Percentiles rank a stretch among this genome's conserved stretches.
Evolutionary conservation across 352 stramenopile species (phyloP).

Genomic region (Thalassiosira hispida): DNA sequence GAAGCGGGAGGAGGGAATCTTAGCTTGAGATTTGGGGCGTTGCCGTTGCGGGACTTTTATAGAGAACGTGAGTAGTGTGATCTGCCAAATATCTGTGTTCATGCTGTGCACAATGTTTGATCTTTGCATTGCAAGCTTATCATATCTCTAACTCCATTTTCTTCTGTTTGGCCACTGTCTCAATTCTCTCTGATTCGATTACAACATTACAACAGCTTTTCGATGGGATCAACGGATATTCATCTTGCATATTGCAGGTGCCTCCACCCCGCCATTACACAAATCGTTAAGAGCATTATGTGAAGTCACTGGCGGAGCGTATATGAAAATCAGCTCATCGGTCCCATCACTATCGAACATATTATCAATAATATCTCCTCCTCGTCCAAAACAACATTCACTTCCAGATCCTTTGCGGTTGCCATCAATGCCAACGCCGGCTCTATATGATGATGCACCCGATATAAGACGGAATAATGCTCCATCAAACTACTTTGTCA

Average conservation of each 20-base stretch:
- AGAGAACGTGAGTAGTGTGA: constrained; percentile 50
- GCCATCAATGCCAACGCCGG: constrained; percentile 13
- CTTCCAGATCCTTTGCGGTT: constrained; percentile 59
- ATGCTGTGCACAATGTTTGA: too few species aligned
- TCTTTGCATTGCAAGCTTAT: constrained; percentile 3
- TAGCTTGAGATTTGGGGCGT: constrained; percentile 67
- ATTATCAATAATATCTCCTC: constrained; percentile 58
- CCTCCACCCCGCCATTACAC: constrained; percentile 62
- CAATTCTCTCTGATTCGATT: background rate
- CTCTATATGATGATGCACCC: constrained; percentile 24
- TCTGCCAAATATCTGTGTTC: background rate
- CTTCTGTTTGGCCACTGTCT: background rate
- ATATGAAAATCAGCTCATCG: constrained; percentile 55
- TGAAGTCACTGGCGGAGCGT: constrained; percentile 75
- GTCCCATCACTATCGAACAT: constrained; percentile 44
- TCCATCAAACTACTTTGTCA: constrained; percentile 56
- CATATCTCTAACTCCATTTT: constrained; percentile 5
- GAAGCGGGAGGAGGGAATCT: constrained; percentile 66
- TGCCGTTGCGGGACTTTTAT: constrained; percentile 79
- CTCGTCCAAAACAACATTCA: constrained; percentile 39
- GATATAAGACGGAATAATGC: background rate
- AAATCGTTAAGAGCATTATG: constrained; percentile 69
- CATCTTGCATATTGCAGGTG: constrained; percentile 65
- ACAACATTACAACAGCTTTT: constrained; percentile 47
- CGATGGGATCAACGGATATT: constrained; percentile 83